phyloP scores from a whole-genome alignment of 495 filamentous ascomycete genomes.

The Physcia stellaris region DNA sequence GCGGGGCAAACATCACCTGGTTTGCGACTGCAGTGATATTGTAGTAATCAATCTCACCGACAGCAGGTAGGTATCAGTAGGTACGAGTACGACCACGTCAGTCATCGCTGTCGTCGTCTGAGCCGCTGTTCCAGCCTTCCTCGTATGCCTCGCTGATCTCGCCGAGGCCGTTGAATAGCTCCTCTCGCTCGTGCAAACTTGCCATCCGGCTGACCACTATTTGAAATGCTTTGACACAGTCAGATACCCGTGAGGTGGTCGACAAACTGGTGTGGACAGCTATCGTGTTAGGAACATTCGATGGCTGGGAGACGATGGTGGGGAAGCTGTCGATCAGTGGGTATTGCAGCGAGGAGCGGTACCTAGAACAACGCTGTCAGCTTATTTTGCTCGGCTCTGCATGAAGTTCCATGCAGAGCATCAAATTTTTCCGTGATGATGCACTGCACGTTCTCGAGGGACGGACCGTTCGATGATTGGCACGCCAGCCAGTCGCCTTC shows the following conservation, averaged over 20 bases:
- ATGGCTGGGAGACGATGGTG: constrained; percentile 40
- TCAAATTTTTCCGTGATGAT: too few species aligned
- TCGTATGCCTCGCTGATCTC: constrained; percentile 79
- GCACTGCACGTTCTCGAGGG: too few species aligned
- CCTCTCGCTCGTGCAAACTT: constrained; percentile 67
- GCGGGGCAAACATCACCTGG: too few species aligned
- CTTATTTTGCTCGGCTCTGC: too few species aligned
- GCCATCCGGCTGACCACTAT: constrained; percentile 42
- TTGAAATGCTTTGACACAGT: constrained; percentile 53
- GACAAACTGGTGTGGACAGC: constrained; percentile 54
- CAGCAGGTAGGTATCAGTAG: too few species aligned
- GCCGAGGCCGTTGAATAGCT: constrained; percentile 66
- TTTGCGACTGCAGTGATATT: not conserved
- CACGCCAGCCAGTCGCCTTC: constrained; percentile 24
- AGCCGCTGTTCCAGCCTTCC: constrained; percentile 79
- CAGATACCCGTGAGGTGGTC: constrained; percentile 56
- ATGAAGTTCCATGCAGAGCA: constrained; percentile 3
- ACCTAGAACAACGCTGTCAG: constrained; percentile 30
- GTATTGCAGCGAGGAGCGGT: constrained; percentile 46
- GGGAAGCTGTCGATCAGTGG: constrained; percentile 78
- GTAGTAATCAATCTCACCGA: too few species aligned
- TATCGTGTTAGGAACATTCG: constrained; percentile 26
- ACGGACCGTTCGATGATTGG: constrained; percentile 49
- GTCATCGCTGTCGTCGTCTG: constrained; percentile 65
- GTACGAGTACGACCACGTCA: too few species aligned